Base-by-base conservation (phyloP, 805 yeast genomes). In the Hanseniaspora meyeri region DNA sequence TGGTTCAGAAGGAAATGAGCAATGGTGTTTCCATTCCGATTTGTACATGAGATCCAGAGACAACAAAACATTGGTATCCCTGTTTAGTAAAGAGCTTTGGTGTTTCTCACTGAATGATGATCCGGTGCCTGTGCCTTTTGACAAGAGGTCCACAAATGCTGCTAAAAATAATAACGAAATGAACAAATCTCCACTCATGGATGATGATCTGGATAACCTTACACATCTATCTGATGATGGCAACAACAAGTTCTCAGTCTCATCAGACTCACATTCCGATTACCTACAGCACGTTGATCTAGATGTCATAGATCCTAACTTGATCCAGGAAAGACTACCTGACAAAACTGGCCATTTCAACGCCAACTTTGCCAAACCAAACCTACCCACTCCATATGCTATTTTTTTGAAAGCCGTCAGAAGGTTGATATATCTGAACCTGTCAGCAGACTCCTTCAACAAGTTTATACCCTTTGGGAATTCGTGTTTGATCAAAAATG, bases 391-490 rank as follows among this genome's bases (percentile, higher is more conserved):
- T 3, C 64, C 70, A 4, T 75, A 76, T 60, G 72, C 78, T 2
- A 72, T 78, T 10, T 76, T 79, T 47, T 61, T 78, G 37, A 73
- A 77, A 59, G 80, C 82, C 0, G 66, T 78, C 31, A 72, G 77
- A 61, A 73, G 73, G 61, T 68, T 68, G 59, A 64, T 79, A 24
- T 59, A 70, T 58, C 57, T 67, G 46, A 64, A 69, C 60, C 51
- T 72, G 40, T 60, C 73, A 36, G 31, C 70, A 58, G 59, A 59
- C 8, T 66, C 71, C 1, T 61, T 67, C n/a, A 65, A 66, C 45
- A 66, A 66, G 45, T 60, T 78, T 2, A 58, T 75, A 1, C 81
- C 81, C 0, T 79, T 78, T 65, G 82, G 82, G 1, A 77, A 76
- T 58, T 68, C 79, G 61, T 67, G 71, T 61, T 53, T 71, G 59